These are phyloP conservation scores for Mallotus nudiflorus DNA, from an alignment of 345 rosid species.

Conservation along the genomic window DNA sequence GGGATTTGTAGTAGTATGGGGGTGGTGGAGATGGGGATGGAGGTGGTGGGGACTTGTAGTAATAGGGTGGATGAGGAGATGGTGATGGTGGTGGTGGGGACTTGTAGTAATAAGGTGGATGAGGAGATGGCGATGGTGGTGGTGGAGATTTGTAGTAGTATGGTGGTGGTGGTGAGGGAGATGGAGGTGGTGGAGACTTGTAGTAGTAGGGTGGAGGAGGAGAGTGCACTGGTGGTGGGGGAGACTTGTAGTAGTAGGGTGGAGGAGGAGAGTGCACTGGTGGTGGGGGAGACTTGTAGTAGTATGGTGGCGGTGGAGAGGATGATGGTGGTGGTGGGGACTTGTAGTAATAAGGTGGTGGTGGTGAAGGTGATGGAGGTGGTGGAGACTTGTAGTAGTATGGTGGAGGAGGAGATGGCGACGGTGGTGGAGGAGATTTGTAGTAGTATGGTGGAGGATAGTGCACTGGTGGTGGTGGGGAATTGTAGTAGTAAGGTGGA, in stretches of 20 bases:
- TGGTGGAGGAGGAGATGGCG: conserved; percentile 3
- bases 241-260: neutral
- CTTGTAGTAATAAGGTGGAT: conserved; percentile 8
- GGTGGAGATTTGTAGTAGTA: conserved; percentile 11
- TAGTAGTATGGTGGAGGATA: neutral
- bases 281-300: conserved; percentile 8
- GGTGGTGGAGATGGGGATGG: conserved; percentile 9
- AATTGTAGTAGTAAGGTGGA: conserved; percentile 8
- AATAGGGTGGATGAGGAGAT: conserved; percentile 11
- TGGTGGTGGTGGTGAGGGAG: neutral
- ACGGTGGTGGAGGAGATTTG: neutral
- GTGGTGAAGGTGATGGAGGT: neutral
- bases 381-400: conserved; percentile 12
- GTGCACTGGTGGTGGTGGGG: conserved; percentile 4
- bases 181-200: neutral
- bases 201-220: conserved; percentile 7
- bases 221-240: neutral
- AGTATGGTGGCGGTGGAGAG: neutral
- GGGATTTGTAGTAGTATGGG: conserved; percentile 12
- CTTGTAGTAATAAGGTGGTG: neutral
- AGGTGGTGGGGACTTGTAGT: conserved; percentile 8
- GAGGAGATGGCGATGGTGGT: neutral
- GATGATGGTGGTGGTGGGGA: neutral
- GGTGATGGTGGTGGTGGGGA: neutral
- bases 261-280: conserved; percentile 6